phyloP scores from a whole-genome alignment of 176 grass and related monocot species.

The Guadua angustifolia region DNA sequence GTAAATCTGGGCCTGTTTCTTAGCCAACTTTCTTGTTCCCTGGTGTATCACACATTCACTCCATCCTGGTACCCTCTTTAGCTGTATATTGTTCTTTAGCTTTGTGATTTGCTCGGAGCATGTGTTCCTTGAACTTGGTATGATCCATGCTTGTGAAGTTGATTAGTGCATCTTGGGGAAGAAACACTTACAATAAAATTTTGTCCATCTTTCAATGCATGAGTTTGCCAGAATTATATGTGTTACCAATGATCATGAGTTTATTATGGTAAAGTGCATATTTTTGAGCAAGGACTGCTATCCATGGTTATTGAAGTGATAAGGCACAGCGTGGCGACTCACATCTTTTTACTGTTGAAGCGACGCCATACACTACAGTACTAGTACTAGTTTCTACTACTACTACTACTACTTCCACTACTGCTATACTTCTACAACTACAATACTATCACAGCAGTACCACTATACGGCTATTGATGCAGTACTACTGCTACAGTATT shows the following conservation, averaged over 20 bases:
- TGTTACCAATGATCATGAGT: background rate
- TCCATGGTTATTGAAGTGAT: too few species aligned
- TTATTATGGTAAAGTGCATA: slow-evolving; percentile 29
- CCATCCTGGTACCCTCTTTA: background rate
- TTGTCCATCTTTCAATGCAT: background rate
- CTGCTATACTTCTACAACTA: too few species aligned
- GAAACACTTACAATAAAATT: background rate
- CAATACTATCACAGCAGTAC: too few species aligned
- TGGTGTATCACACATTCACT: background rate
- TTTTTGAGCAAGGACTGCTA: slow-evolving; percentile 14
- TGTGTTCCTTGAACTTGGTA: slow-evolving; percentile 23
- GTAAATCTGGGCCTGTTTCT: slow-evolving; percentile 4
- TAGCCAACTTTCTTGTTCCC: slow-evolving; percentile 16
- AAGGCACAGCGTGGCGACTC: too few species aligned
- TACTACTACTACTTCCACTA: too few species aligned
- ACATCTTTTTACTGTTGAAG: too few species aligned
- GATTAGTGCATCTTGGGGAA: slow-evolving; percentile 20
- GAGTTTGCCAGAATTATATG: slow-evolving; percentile 10
- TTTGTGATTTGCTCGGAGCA: slow-evolving; percentile 8
- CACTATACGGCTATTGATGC: too few species aligned
- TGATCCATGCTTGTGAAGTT: slow-evolving; percentile 9
- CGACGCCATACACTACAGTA: too few species aligned
- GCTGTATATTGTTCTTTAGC: slow-evolving; percentile 12
- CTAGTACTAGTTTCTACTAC: too few species aligned
- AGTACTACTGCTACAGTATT: too few species aligned